These are phyloP conservation scores for Citrus sp. DNA, from an alignment of 345 rosid genomes.

Conservation along the genomic window DNA sequence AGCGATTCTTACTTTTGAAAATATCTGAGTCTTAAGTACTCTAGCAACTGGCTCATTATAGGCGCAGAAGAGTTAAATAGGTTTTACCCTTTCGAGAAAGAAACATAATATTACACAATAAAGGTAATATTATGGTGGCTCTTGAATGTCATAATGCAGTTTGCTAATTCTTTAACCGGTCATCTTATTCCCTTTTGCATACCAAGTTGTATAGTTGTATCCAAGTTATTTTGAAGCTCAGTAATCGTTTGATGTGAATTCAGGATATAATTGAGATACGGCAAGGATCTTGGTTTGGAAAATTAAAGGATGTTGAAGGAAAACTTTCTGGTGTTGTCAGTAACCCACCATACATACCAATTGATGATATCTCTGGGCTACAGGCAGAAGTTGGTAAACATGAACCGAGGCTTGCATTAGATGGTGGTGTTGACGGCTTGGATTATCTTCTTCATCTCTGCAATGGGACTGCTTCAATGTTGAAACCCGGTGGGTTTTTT, in stretches of 20 bases:
- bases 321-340: conserved; percentile 75
- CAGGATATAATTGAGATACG: conserved; percentile 61
- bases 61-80: not conserved
- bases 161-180: not conserved
- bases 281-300: conserved; percentile 86
- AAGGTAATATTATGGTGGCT: not conserved
- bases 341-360: conserved; percentile 93
- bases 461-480: conserved; percentile 58
- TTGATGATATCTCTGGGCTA: conserved; percentile 47
- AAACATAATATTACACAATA: not conserved
- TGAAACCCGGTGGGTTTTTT: conserved; percentile 77
- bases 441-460: conserved; percentile 73
- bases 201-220: not conserved
- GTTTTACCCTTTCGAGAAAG: not conserved
- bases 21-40: not conserved
- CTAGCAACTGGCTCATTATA: too few relatives aligned
- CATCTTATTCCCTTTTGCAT: not conserved
- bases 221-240: not conserved
- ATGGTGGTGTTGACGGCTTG: conserved; percentile 73
- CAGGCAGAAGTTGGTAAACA: conserved; percentile 94
- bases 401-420: conserved; percentile 85
- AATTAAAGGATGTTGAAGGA: conserved; percentile 61
- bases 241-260: conserved; percentile 1
- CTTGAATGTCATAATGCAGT: not conserved
- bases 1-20: not conserved